Evolutionary conservation across 192 early-diverging fungal genomes (phyloP).

Genomic region (Entomortierella chlamydospora): DNA sequence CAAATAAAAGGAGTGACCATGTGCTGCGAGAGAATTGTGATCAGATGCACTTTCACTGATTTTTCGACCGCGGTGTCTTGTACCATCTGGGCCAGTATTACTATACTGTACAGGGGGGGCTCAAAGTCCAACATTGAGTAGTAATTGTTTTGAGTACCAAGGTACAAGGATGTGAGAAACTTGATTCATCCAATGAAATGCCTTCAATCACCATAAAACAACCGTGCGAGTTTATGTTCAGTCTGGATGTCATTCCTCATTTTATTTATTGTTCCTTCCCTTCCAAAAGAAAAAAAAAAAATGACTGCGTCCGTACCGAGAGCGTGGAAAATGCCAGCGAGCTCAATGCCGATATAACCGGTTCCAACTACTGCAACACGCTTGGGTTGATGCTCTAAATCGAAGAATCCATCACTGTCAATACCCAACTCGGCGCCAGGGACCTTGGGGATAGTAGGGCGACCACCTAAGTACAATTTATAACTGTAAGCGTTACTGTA

Average conservation of each 20-base stretch:
- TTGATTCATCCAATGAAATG: too few species aligned
- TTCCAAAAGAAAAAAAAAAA: not conserved
- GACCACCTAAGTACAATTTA: conserved; percentile 63
- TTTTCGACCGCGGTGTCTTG: too few species aligned
- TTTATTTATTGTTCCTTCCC: too few species aligned
- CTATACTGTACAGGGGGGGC: too few species aligned
- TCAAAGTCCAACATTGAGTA: too few species aligned
- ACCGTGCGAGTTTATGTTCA: too few species aligned
- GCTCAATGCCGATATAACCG: conserved; percentile 97
- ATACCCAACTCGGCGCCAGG: conserved; percentile 92
- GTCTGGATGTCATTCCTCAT: too few species aligned
- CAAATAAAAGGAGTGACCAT: not conserved
- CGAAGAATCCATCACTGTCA: conserved; percentile 96
- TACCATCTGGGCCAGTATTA: too few species aligned
- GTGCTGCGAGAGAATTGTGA: not conserved
- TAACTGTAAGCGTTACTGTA: not conserved
- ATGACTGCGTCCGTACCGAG: conserved; percentile 66
- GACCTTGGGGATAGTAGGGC: conserved; percentile 78
- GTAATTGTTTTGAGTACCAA: too few species aligned
- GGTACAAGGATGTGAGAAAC: too few species aligned
- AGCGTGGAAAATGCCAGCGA: conserved; percentile 92
- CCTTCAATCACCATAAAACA: too few species aligned
- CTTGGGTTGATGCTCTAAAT: conserved; percentile 90
- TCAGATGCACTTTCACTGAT: not conserved
- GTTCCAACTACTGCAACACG: conserved; percentile 90